Evolutionary conservation across 768 basidiomycete genomes (phyloP), one percentile per base, ranked within the genome.

Genomic region (Leccinum truebloodii): DNA sequence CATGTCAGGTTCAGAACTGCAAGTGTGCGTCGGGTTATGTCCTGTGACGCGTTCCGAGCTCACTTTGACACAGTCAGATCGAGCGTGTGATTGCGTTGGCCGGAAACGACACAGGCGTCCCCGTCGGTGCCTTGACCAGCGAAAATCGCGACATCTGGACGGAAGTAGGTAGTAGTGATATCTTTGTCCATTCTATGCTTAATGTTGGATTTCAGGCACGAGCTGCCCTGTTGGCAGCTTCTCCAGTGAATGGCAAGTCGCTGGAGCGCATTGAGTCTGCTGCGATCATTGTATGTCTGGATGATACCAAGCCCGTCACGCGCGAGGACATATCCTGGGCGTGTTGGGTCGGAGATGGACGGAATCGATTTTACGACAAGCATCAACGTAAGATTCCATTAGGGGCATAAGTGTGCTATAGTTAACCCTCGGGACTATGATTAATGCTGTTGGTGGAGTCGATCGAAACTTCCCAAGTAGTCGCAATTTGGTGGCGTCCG

Each of bases 281-380:
- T 0, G 92, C 95, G 79, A 85, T 98, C 65, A 69, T 98, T 2
- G 81, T 99, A 2, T 87, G 87, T 48, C 79, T 99, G 22, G 96
- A 98, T 68, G 92, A 94, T 71, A 82, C 83, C 12, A 81, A 81
- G 41, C 96, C 96, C 0, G 77, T 91, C 34, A 90, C 90, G 6
- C 81, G 93, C 44, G 91, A 96, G 64, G 86, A 92, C 30, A 80
- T 90, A 13, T 90, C 90, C 58, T 90, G 90, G 87, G 79, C 76
- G 20, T 85, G 86, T 53, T 98, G 96, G 95, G 87, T 88, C 24
- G 96, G 95, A 34, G 84, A 96, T 65, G 95, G 94, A 24, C 80
- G 86, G 54, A 97, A 96, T 73, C 80, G 96, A 61, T 99, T 90
- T 81, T 98, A 88, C 71, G 97, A 98, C 80, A 99, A 99, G 76